Evolutionary conservation across 1,284 basidiomycete genomes (phyloP).

Genomic region (Marasmius fiardii): DNA sequence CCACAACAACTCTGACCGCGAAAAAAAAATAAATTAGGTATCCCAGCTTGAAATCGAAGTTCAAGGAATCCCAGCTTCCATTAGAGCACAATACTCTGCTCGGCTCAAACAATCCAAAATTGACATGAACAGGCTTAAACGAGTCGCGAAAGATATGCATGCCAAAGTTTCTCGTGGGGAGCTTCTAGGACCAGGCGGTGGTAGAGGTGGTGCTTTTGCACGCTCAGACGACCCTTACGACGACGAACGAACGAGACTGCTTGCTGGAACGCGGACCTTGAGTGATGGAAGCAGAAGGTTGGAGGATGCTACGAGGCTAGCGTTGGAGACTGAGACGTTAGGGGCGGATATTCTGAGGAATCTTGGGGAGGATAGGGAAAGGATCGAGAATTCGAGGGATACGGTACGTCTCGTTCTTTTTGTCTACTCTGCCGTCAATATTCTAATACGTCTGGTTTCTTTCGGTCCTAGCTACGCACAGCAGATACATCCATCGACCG

Average conservation of each 20-base stretch:
- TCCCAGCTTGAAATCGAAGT: constrained; percentile 97
- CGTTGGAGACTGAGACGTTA: constrained; percentile 90
- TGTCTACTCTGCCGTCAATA: neutral
- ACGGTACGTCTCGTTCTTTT: constrained; percentile 47
- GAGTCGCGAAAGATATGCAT: constrained; percentile 65
- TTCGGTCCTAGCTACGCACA: constrained; percentile 32
- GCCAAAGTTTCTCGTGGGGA: constrained; percentile 50
- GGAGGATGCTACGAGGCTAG: constrained; percentile 82
- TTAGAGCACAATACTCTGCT: constrained; percentile 64
- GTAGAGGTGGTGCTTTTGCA: constrained; percentile 19
- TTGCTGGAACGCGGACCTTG: constrained; percentile 66
- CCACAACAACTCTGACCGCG: neutral
- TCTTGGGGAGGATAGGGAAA: constrained; percentile 84
- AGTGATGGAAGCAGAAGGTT: constrained; percentile 73
- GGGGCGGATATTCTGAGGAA: constrained; percentile 88
- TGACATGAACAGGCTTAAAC: constrained; percentile 73
- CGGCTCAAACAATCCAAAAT: constrained; percentile 68
- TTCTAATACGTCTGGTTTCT: neutral
- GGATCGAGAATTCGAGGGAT: constrained; percentile 89
- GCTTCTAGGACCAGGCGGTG: constrained; percentile 37
- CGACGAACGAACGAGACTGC: constrained; percentile 67
- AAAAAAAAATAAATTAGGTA: constrained; percentile 44
- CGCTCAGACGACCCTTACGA: constrained; percentile 74
- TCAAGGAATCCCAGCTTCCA: constrained; percentile 85
- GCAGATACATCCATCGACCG: constrained; percentile 41